Conservation (phyloP, 1,284 basidiomycete species). For the Leccinum pseudoinsigne region DNA sequence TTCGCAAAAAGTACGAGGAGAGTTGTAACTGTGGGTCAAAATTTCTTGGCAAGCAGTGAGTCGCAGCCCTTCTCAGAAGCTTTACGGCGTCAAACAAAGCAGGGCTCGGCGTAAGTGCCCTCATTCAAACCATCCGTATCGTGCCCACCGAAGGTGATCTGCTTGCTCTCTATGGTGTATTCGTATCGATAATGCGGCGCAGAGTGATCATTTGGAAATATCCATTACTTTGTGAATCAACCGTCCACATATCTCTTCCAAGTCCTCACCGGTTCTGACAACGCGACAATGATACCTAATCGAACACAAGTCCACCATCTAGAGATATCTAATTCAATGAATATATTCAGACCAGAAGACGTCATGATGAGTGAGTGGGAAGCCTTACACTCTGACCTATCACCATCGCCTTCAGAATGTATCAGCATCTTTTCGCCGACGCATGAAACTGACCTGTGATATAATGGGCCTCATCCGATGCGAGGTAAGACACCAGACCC, state of each 20-base stretch:
- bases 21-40: no score
- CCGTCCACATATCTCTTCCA: not conserved
- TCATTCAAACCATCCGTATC: no score
- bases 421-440: not conserved
- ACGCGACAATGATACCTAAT: not conserved
- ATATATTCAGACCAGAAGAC: not conserved
- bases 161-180: no score
- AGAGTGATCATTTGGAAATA: no score
- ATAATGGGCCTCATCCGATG: slow-evolving; percentile 14
- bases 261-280: not conserved
- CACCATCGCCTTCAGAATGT: not conserved
- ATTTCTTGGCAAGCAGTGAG: no score
- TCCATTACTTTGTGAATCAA: no score
- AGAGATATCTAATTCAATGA: slow-evolving; percentile 4
- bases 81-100: no score
- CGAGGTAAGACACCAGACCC: slow-evolving; percentile 14
- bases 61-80: no score
- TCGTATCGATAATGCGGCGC: no score
- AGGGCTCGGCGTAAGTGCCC: no score
- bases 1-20: no score
- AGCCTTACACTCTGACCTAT: slow-evolving; percentile 12
- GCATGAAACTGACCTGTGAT: slow-evolving; percentile 9
- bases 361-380: not conserved
- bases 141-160: no score
- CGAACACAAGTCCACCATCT: slow-evolving; percentile 7